These are phyloP conservation scores for Alternaria triticina DNA, from an alignment of 2,329 filamentous ascomycete genomes.

Conservation along the genomic window DNA sequence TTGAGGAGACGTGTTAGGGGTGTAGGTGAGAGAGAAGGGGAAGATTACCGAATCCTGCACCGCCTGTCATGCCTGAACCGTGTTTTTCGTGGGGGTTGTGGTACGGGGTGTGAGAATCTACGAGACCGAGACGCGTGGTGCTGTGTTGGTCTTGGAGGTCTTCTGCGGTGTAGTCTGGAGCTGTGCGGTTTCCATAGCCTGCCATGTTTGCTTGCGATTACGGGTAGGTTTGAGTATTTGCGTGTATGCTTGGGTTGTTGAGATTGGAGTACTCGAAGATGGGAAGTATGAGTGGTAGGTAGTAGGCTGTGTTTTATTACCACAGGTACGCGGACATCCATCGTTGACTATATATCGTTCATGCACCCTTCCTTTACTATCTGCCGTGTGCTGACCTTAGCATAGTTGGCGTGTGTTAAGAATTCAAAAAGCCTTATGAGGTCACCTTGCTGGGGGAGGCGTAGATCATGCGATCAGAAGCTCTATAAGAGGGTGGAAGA, in stretches of 20 bases:
- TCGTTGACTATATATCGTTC: slow-evolving; percentile 1
- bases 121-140: slow-evolving; percentile 36
- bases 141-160: slow-evolving; percentile 28
- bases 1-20: neutral
- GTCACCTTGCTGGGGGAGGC: slow-evolving; percentile 29
- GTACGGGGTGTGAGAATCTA: slow-evolving; percentile 35
- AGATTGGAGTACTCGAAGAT: neutral
- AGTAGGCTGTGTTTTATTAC: neutral
- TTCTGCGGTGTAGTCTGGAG: slow-evolving; percentile 22
- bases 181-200: slow-evolving; percentile 48
- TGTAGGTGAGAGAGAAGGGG: neutral
- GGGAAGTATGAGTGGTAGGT: neutral
- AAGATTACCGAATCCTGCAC: slow-evolving; percentile 40
- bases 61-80: slow-evolving; percentile 41
- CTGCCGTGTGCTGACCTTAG: neutral
- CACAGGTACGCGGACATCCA: neutral
- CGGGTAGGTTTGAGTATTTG: neutral
- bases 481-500: slow-evolving; percentile 26
- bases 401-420: neutral
- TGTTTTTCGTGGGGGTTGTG: slow-evolving; percentile 35
- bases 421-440: slow-evolving; percentile 33
- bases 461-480: slow-evolving; percentile 16
- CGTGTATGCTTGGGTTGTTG: neutral
- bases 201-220: slow-evolving; percentile 26
- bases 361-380: neutral